phyloP scores from a whole-genome alignment of 352 stramenopile species.

The Stephanocyclus meneghinianus region DNA sequence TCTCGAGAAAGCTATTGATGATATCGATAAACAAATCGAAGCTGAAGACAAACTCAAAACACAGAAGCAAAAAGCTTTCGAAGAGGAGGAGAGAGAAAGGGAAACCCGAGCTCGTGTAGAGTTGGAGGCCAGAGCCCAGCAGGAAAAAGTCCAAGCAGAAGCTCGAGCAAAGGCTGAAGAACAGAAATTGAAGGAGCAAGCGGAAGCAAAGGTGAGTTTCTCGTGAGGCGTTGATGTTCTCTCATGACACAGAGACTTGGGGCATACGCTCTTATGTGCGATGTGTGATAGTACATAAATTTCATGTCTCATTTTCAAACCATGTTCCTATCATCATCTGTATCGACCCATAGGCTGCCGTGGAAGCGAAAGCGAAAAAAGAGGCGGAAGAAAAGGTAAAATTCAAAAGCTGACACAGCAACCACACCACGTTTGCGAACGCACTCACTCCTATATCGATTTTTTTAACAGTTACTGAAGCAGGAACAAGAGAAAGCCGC shows the following conservation, averaged over 20 bases:
- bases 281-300: neutral
- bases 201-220: constrained; percentile 8
- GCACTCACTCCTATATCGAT: neutral
- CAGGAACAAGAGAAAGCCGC: neutral
- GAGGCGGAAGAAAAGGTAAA: neutral
- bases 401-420: neutral
- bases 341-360: neutral
- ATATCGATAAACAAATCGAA: constrained; percentile 13
- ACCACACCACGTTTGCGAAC: neutral
- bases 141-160: neutral
- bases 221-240: no score
- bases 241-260: no score
- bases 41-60: neutral
- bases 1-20: constrained; percentile 9
- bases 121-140: neutral
- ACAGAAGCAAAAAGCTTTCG: neutral
- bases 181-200: neutral
- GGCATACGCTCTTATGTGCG: no score
- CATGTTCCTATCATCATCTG: neutral
- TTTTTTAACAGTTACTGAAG: neutral
- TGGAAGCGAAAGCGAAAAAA: constrained; percentile 3
- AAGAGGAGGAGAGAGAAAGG: neutral
- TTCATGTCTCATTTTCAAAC: neutral
- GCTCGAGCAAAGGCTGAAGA: constrained; percentile 9
- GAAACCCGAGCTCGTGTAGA: neutral